Conservation (phyloP, 140 eudicot genomes). For the Senecio squalidus region DNA sequence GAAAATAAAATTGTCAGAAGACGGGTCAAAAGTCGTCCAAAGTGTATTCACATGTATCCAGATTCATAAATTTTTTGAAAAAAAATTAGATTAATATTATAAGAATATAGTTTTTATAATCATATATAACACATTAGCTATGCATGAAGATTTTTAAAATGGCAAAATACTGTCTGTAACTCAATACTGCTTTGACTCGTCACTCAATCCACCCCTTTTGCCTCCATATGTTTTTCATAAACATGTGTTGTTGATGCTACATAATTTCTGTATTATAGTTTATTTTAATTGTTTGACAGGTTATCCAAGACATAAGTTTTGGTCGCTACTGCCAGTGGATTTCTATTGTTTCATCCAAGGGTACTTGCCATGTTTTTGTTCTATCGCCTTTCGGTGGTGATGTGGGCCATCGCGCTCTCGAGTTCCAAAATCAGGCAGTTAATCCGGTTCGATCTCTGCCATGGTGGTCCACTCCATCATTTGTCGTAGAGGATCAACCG, state of each 20-base stretch:
- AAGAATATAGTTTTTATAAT: not conserved
- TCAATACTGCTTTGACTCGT: not conserved
- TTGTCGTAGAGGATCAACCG: constrained; percentile 30
- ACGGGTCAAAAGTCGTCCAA: not conserved
- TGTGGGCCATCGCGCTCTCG: constrained; percentile 20
- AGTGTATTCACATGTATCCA: constrained; percentile 1
- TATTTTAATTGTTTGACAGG: constrained; percentile 32
- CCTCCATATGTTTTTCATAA: not conserved
- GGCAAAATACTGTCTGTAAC: not conserved
- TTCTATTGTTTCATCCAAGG: constrained; percentile 52
- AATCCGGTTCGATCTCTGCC: constrained; percentile 40
- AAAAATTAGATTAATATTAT: not conserved
- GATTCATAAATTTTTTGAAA: not conserved
- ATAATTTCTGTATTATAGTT: constrained; percentile 10
- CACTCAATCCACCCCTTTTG: not conserved
- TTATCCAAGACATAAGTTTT: constrained; percentile 57
- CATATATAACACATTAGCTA: not conserved
- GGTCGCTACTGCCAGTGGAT: constrained; percentile 53
- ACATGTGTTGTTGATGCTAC: not conserved
- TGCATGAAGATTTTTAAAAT: not conserved
- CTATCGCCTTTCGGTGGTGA: constrained; percentile 62
- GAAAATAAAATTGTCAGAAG: not conserved
- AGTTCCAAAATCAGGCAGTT: constrained; percentile 21
- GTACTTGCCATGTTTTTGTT: constrained; percentile 53
- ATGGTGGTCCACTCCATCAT: constrained; percentile 64